Conservation (phyloP, 371 early-diverging fungal species). For the Syncephalastrum contaminatum region DNA sequence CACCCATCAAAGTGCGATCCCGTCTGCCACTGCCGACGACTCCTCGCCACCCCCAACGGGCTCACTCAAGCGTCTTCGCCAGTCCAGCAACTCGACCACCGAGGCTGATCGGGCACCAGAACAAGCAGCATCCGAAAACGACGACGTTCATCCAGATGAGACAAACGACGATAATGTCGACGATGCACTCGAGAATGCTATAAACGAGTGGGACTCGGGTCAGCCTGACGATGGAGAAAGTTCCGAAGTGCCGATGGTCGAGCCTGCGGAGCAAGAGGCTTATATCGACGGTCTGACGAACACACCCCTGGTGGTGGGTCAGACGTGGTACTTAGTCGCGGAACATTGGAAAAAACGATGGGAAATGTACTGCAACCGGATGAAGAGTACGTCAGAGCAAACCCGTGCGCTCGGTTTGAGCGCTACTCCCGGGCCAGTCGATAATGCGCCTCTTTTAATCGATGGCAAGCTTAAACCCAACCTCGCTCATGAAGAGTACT, state of each 20-base stretch:
- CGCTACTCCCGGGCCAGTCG: constrained; percentile 19
- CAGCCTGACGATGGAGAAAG: background rate
- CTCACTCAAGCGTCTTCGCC: too few species aligned
- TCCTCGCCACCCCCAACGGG: too few species aligned
- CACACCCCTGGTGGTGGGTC: constrained; percentile 9
- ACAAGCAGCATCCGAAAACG: constrained; percentile 8
- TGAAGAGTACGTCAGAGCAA: constrained; percentile 5
- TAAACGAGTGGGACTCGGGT: constrained; percentile 4
- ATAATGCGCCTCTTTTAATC: constrained; percentile 9
- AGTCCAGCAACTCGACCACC: background rate
- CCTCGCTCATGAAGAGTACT: constrained; percentile 10
- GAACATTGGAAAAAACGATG: constrained; percentile 13
- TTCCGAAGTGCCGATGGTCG: constrained; percentile 11
- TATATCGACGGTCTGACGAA: constrained; percentile 11
- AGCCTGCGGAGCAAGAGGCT: constrained; percentile 12
- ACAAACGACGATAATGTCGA: constrained; percentile 4
- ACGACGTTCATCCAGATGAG: constrained; percentile 1
- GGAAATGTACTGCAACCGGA: constrained; percentile 15
- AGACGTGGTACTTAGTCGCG: constrained; percentile 21
- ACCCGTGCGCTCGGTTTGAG: constrained; percentile 12
- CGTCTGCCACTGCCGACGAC: background rate
- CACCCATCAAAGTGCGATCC: background rate
- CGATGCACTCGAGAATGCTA: constrained; percentile 5
- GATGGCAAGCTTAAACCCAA: constrained; percentile 8
- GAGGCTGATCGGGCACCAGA: background rate